These are phyloP conservation scores for Aspergillus tamarii DNA, from an alignment of 2,329 filamentous ascomycete species.

Conservation along the genomic window DNA sequence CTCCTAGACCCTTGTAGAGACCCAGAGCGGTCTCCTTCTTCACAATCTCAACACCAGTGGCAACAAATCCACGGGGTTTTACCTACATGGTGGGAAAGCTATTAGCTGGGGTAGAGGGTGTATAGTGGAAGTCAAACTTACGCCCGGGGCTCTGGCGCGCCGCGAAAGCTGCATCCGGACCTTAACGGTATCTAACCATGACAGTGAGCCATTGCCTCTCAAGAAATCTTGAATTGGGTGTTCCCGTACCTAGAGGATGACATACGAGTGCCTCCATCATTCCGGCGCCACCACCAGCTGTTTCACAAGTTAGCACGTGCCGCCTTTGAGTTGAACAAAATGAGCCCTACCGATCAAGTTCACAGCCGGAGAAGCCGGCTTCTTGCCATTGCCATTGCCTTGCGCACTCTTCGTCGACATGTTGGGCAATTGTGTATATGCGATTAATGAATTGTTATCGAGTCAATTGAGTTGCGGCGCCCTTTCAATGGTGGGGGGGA, in stretches of 20 bases:
- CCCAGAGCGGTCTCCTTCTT: constrained; percentile 87
- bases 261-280: constrained; percentile 99
- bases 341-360: constrained; percentile 78
- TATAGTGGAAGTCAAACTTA: constrained; percentile 43
- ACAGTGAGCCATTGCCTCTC: constrained; percentile 26
- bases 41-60: constrained; percentile 84
- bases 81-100: constrained; percentile 40
- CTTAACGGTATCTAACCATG: constrained; percentile 81
- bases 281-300: constrained; percentile 92
- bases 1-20: constrained; percentile 97
- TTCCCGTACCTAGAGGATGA: constrained; percentile 78
- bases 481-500: constrained; percentile 6
- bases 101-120: constrained; percentile 15
- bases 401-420: constrained; percentile 65
- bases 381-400: constrained; percentile 60
- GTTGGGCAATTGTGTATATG: constrained; percentile 19
- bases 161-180: constrained; percentile 98
- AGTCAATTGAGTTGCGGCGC: constrained; percentile 10
- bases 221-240: not conserved
- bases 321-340: not conserved
- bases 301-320: constrained; percentile 23
- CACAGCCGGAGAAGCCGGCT: constrained; percentile 81
- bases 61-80: constrained; percentile 83
- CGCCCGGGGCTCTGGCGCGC: constrained; percentile 78
- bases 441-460: not conserved